These are phyloP conservation scores for Spergularia azorica DNA, from an alignment of 179 eudicot genomes.

Conservation along the genomic window DNA sequence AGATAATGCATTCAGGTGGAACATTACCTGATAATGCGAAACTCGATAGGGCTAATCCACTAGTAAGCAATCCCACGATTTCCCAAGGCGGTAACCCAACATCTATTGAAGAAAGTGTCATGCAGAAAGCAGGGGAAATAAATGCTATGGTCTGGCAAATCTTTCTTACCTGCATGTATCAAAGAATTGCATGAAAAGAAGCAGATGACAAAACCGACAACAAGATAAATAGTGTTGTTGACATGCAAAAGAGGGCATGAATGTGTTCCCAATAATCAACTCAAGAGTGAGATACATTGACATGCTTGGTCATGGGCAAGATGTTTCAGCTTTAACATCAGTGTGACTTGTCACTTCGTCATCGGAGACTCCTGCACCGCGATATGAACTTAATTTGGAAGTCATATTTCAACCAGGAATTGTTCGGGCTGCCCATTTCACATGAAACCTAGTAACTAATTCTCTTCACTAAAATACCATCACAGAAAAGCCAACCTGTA, in stretches of 20 bases:
- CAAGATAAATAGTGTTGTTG: neutral
- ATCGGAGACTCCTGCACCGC: too few species aligned
- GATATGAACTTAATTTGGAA: too few species aligned
- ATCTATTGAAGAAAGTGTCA: conserved; percentile 84
- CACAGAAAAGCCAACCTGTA: too few species aligned
- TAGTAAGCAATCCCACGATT: conserved; percentile 69
- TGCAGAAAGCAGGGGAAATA: conserved; percentile 93
- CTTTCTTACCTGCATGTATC: conserved; percentile 68
- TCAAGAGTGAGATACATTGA: neutral
- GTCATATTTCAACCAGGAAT: too few species aligned
- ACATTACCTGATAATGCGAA: conserved; percentile 90
- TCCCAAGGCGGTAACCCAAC: conserved; percentile 90
- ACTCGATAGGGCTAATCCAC: conserved; percentile 94
- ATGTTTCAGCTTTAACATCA: neutral
- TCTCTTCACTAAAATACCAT: too few species aligned
- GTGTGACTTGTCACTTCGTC: neutral
- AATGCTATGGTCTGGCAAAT: conserved; percentile 91
- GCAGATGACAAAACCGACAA: neutral
- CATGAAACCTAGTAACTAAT: too few species aligned
- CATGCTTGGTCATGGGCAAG: neutral
- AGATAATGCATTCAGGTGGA: neutral
- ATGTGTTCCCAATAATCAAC: neutral
- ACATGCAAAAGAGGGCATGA: neutral
- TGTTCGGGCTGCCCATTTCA: too few species aligned
- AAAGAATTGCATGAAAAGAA: conserved; percentile 11